Base-by-base conservation (phyloP, 208 protist species). In the Trypanosoma vivax region DNA sequence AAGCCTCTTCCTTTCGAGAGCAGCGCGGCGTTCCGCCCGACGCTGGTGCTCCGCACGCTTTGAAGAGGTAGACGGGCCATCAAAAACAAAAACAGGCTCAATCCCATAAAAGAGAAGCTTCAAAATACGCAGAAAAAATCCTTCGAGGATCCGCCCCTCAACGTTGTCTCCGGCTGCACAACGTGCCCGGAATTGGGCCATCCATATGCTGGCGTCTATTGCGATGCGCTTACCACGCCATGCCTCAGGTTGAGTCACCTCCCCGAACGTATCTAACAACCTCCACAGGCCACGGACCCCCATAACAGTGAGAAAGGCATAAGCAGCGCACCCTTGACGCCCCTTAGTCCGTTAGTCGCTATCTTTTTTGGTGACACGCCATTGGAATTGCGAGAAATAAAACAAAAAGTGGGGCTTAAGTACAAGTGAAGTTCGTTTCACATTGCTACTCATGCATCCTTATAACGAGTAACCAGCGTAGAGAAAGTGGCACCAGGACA, bases 71-170 rank as follows among this genome's bases (percentile, higher is more conserved):
- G 88, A 51, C 2, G 57, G 30, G 5, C 88, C 83, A 55, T 95
- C 88, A 46, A 95, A 95, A 2, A 95, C 88, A 74, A 95, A 91
- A 29, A 95, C 68, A 4, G 88, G 81, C 13, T 73, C 48, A 41
- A 95, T 95, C 23, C 72, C 88, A 38, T 91, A 92, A 34, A 90
- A 91, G 27, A 95, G 52, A 19, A 95, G 75, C 50, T 95, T 95
- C 23, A 94, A 55, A 47, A 92, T 89, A 27, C 84, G 80, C 16
- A 67, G 45, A 10, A 91, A 50, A 53, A 94, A 94, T 18, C 84
- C 81, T 37, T 92, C 81, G 0, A 94, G 66, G 1, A 92, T 53
- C 11, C 55, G 63, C 38, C 83, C 70, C 39, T 84, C 71, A 3
- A 70, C 33, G 30, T 82, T 73, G 10, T 83, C 76, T 14, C 69